Evolutionary conservation across 495 filamentous ascomycete species (phyloP).

Genomic region (Talaromyces proteolyticus): DNA sequence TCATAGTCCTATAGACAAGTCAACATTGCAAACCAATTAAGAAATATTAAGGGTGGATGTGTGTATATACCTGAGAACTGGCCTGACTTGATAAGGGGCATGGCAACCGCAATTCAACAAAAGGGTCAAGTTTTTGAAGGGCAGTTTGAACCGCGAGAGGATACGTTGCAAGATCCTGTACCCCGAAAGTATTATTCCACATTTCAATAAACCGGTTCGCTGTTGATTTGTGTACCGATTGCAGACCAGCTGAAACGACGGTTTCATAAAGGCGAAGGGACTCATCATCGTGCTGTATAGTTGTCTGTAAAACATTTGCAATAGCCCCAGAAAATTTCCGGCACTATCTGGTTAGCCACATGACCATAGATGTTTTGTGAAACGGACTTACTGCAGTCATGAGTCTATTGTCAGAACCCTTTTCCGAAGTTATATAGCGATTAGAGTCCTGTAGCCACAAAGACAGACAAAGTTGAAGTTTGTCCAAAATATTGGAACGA

Average conservation of each 20-base stretch:
- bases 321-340: constrained; percentile 29
- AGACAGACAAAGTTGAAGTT: constrained; percentile 22
- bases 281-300: constrained; percentile 29
- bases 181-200: constrained; percentile 56
- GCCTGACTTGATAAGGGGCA: background rate
- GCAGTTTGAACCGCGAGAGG: constrained; percentile 38
- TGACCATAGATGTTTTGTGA: background rate
- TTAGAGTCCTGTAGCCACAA: constrained; percentile 29
- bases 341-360: constrained; percentile 14
- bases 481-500: constrained; percentile 25
- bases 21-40: background rate
- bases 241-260: constrained; percentile 51
- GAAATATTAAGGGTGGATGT: background rate
- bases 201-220: constrained; percentile 48
- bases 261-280: constrained; percentile 41
- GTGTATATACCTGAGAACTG: constrained; percentile 9
- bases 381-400: constrained; percentile 32
- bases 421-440: constrained; percentile 20
- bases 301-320: constrained; percentile 27
- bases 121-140: constrained; percentile 37
- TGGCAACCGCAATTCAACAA: constrained; percentile 44
- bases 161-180: constrained; percentile 36
- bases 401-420: constrained; percentile 26
- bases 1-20: background rate
- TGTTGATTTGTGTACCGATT: constrained; percentile 45